Conservation (phyloP, 1,284 basidiomycete genomes). For the Irpex sp. region DNA sequence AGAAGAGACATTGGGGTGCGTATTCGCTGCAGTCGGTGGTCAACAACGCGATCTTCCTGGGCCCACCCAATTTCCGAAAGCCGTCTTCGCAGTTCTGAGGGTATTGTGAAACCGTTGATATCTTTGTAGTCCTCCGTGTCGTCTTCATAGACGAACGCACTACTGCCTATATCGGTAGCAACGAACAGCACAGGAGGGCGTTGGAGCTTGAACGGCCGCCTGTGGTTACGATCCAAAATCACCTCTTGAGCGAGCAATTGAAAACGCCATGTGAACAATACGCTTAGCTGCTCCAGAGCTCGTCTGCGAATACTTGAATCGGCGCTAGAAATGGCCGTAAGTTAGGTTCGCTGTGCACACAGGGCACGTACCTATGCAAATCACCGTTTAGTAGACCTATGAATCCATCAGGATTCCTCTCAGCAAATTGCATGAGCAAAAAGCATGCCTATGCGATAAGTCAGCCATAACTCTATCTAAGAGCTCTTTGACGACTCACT, state of each 20-base stretch:
- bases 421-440: slow-evolving; percentile 68
- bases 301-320: slow-evolving; percentile 42
- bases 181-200: slow-evolving; percentile 64
- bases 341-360: background rate
- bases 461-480: slow-evolving; percentile 1
- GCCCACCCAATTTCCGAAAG: slow-evolving; percentile 72
- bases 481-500: slow-evolving; percentile 33
- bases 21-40: slow-evolving; percentile 55
- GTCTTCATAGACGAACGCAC: slow-evolving; percentile 49
- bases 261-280: slow-evolving; percentile 60
- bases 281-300: slow-evolving; percentile 50
- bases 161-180: slow-evolving; percentile 67
- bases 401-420: slow-evolving; percentile 50
- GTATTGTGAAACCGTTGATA: slow-evolving; percentile 42
- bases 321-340: slow-evolving; percentile 31
- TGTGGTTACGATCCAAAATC: slow-evolving; percentile 53
- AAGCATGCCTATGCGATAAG: slow-evolving; percentile 53
- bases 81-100: slow-evolving; percentile 57
- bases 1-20: slow-evolving; percentile 62
- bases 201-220: slow-evolving; percentile 63
- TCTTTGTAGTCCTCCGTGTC: slow-evolving; percentile 47
- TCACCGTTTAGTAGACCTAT: slow-evolving; percentile 50
- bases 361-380: slow-evolving; percentile 44
- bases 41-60: slow-evolving; percentile 49
- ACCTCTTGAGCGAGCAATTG: slow-evolving; percentile 61